Percentiles rank a stretch among this genome's conserved stretches.
Evolutionary conservation across 176 grass and related monocot genomes (phyloP).

Genomic region (Alloteropsis semialata): DNA sequence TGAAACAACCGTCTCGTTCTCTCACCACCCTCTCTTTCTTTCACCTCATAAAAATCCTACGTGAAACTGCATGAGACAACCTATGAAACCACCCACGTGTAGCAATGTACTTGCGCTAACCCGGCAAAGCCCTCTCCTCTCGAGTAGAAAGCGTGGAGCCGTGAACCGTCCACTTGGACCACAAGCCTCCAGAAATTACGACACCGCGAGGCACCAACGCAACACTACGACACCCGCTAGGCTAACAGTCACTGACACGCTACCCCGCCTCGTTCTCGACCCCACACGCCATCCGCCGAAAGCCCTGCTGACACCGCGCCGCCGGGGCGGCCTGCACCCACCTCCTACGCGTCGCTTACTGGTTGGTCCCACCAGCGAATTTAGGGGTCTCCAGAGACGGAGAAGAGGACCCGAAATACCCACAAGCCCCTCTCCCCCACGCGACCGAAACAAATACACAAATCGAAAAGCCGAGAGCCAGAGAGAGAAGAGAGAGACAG

Average conservation of each 20-base stretch:
- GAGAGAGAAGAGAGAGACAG: background rate
- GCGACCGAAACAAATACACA: constrained; percentile 18
- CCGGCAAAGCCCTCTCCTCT: background rate
- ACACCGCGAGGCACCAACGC: background rate
- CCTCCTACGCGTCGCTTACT: constrained; percentile 28
- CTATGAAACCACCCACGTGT: too few species aligned
- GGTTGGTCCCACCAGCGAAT: constrained; percentile 30
- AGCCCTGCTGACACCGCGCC: background rate
- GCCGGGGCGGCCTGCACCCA: background rate
- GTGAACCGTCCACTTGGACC: background rate
- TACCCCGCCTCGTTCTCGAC: background rate
- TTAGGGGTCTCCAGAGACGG: constrained; percentile 15
- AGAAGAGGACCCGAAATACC: constrained; percentile 9
- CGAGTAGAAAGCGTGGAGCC: background rate
- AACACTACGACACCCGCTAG: background rate
- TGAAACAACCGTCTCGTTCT: too few species aligned
- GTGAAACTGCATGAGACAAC: too few species aligned
- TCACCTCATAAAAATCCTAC: too few species aligned
- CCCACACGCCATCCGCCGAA: background rate
- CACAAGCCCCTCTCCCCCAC: background rate
- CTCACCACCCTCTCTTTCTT: too few species aligned
- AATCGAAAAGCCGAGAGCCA: constrained; percentile 6
- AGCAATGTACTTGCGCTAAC: too few species aligned
- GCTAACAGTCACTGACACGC: background rate
- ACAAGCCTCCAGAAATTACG: background rate